Evolutionary conservation across 768 basidiomycete species (phyloP), one percentile per base, ranked within the genome.

Genomic region (Lepiota venenata): DNA sequence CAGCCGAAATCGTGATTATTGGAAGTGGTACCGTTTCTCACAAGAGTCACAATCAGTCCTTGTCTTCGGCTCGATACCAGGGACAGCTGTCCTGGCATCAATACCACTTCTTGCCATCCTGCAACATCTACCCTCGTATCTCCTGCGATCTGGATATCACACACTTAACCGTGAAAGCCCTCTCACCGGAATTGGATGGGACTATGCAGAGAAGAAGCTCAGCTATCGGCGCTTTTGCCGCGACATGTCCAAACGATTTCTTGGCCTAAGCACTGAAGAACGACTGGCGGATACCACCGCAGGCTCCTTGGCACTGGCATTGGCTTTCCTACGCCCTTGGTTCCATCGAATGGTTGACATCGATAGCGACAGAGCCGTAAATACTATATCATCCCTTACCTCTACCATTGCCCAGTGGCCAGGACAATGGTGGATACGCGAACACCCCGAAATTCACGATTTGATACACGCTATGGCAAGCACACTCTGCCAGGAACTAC

Each of bases 41-140:
- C 72, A 84, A 55, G 88, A 91, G 63, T 84, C 89, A 9, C 89
- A 91, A 63, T 80, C 83, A 55, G 87, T 88, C 32, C 82, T 91
- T 53, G 77, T 90, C 37, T 75, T 85, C 62, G 85, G 84, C 27
- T 80, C 77, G 60, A 80, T 91, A 56, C 86, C 89, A 32, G 72
- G 76, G 18, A 71, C 74, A 18, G 86, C 87, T 8, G 80, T 91
- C 52, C 73, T 87, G 16, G 72, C 85, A 15, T 90, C 89, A 14
- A 71, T 91, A 20, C 87, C 88, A 1, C 78, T 91, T 47, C 71
- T 82, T 38, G 74, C 77, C 16, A 67, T 91, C 54, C 69, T 91
- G 56, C 75, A 80, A 56, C 83, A 80, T 60, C 75, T 91, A 38
- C 89, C 89, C 1, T 84, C 85, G 12, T 91, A 90, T 63, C 88